Conservation (phyloP, 768 basidiomycete species). For the Trametes meyenii region DNA sequence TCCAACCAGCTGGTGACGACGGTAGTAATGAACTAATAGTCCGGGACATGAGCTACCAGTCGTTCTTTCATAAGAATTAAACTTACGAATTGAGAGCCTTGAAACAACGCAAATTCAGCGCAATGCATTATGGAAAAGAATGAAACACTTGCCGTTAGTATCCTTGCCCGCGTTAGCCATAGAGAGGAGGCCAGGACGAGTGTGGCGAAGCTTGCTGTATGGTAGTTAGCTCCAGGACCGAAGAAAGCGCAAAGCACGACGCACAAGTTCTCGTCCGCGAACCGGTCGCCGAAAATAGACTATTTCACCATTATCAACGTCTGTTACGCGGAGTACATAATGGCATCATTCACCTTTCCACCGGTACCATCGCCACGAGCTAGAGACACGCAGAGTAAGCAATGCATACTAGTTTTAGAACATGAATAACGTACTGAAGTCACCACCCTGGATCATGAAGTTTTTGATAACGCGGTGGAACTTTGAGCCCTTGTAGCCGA, state of each 20-base stretch:
- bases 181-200: slow-evolving; percentile 81
- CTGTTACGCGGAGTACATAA: not conserved
- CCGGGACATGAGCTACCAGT: not conserved
- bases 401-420: not conserved
- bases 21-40: slow-evolving; percentile 86
- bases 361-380: slow-evolving; percentile 88
- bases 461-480: slow-evolving; percentile 97
- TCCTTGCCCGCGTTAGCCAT: slow-evolving; percentile 96
- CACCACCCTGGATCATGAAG: slow-evolving; percentile 99
- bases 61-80: not conserved
- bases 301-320: slow-evolving; percentile 28
- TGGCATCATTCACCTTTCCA: slow-evolving; percentile 65
- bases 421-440: slow-evolving; percentile 74
- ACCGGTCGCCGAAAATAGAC: slow-evolving; percentile 91
- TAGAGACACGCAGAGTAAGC: slow-evolving; percentile 35
- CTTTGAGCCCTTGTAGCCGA: slow-evolving; percentile 91
- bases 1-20: slow-evolving; percentile 88
- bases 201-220: slow-evolving; percentile 91
- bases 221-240: not conserved
- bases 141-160: slow-evolving; percentile 70
- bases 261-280: slow-evolving; percentile 96
- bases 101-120: not conserved
- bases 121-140: slow-evolving; percentile 6
- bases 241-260: slow-evolving; percentile 26
- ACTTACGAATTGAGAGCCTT: slow-evolving; percentile 87